phyloP scores from a whole-genome alignment of 805 yeast genomes.

The Cyberlindnera euphorbiae region DNA sequence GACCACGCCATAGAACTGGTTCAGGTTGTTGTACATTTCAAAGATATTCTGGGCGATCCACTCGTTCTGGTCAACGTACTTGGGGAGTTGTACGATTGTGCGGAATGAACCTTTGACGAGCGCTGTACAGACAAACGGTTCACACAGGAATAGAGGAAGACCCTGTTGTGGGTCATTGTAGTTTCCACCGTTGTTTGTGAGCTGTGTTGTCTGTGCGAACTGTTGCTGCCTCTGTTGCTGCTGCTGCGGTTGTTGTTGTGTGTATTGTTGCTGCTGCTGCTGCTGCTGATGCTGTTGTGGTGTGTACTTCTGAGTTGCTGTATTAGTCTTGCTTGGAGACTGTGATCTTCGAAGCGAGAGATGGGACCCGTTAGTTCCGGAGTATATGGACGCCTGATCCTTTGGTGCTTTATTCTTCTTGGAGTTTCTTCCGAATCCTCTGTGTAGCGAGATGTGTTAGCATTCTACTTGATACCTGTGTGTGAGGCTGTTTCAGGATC shows the following conservation, averaged over 20 bases:
- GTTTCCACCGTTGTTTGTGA: neutral
- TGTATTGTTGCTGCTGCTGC: conserved; percentile 15
- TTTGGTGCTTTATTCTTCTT: conserved; percentile 39
- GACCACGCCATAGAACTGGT: conserved; percentile 86
- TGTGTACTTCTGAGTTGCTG: conserved; percentile 23
- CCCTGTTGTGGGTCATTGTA: conserved; percentile 19
- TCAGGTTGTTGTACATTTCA: conserved; percentile 80
- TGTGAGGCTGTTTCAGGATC: too few species aligned
- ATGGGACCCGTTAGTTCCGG: conserved; percentile 42
- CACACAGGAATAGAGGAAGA: conserved; percentile 63
- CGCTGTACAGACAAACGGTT: conserved; percentile 91
- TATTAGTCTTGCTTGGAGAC: conserved; percentile 31
- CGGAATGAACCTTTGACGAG: conserved; percentile 94
- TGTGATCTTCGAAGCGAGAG: conserved; percentile 43
- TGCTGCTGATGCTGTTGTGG: conserved; percentile 23
- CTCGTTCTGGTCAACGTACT: conserved; percentile 89
- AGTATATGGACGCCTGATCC: conserved; percentile 29
- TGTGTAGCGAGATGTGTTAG: conserved; percentile 1
- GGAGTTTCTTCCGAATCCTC: conserved; percentile 55
- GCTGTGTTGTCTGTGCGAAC: conserved; percentile 4
- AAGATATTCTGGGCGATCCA: conserved; percentile 94
- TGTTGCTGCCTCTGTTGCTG: conserved; percentile 16
- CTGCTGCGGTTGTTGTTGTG: conserved; percentile 16
- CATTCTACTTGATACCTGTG: too few species aligned
- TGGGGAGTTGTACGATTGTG: conserved; percentile 92